Evolutionary conservation across 139 green algal genomes (phyloP).

Genomic region (Micractinium sp.): DNA sequence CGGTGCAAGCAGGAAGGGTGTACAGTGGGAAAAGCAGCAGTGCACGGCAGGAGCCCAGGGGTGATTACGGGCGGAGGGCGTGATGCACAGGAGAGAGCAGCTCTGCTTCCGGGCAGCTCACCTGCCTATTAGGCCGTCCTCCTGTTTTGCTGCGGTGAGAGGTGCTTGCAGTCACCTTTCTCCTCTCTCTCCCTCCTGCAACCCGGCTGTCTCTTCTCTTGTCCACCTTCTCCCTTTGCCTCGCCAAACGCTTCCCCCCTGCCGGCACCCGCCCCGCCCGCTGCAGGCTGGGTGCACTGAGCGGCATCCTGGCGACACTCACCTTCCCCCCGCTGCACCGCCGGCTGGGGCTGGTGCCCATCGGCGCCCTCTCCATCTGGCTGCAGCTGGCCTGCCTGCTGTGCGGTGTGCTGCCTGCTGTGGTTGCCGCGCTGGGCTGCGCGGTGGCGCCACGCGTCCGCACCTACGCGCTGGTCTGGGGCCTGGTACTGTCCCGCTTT

Average conservation of each 20-base stretch:
- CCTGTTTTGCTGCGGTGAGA: background rate
- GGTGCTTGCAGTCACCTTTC: background rate
- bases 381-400: constrained; percentile 62
- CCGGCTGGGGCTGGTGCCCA: constrained; percentile 38
- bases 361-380: constrained; percentile 55
- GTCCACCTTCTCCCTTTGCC: background rate
- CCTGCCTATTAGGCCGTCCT: no score
- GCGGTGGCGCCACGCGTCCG: background rate
- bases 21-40: no score
- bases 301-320: constrained; percentile 73
- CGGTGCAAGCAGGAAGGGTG: no score
- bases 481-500: constrained; percentile 72
- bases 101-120: background rate
- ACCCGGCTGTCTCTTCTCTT: no score
- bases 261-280: background rate
- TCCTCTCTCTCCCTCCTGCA: no score
- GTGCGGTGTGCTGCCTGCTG: constrained; percentile 15
- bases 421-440: constrained; percentile 18
- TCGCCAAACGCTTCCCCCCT: background rate
- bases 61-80: no score
- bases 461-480: constrained; percentile 61
- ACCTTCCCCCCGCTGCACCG: constrained; percentile 56
- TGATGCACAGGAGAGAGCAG: no score
- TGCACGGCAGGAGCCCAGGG: no score
- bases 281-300: constrained; percentile 62